These are phyloP conservation scores for Amanita thiersii DNA, from an alignment of 768 basidiomycete species.

Conservation along the genomic window DNA sequence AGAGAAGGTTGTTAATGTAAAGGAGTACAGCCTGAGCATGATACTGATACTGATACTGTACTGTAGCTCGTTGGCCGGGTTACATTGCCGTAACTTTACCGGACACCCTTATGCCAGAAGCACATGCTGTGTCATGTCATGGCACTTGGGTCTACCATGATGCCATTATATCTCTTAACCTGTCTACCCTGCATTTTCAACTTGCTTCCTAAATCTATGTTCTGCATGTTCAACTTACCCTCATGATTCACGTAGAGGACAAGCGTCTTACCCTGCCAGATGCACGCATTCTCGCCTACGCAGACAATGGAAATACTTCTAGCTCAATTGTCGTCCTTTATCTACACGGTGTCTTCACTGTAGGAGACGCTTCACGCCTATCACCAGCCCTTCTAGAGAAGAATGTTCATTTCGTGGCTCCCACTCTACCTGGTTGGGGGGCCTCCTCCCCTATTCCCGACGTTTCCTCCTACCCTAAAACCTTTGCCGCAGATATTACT, in stretches of 20 bases:
- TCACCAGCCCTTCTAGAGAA: constrained; percentile 28
- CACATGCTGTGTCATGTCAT: constrained; percentile 3
- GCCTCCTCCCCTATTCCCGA: constrained; percentile 34
- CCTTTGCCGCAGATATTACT: constrained; percentile 35
- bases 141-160: background rate
- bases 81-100: background rate
- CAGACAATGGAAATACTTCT: constrained; percentile 40
- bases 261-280: constrained; percentile 29
- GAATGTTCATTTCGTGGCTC: constrained; percentile 36
- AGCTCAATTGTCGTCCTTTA: constrained; percentile 42
- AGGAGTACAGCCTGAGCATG: background rate
- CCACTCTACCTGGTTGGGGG: constrained; percentile 55
- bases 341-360: constrained; percentile 46
- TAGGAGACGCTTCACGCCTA: constrained; percentile 33
- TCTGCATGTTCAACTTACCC: background rate
- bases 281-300: constrained; percentile 46
- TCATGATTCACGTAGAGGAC: constrained; percentile 25
- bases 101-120: background rate
- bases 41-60: background rate
- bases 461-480: constrained; percentile 27
- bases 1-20: constrained; percentile 20
- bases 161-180: no score
- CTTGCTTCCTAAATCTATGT: no score
- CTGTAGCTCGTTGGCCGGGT: background rate
- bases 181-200: no score